Base-by-base conservation (phyloP, 345 rosid genomes). In the Bruguiera parviflora region DNA sequence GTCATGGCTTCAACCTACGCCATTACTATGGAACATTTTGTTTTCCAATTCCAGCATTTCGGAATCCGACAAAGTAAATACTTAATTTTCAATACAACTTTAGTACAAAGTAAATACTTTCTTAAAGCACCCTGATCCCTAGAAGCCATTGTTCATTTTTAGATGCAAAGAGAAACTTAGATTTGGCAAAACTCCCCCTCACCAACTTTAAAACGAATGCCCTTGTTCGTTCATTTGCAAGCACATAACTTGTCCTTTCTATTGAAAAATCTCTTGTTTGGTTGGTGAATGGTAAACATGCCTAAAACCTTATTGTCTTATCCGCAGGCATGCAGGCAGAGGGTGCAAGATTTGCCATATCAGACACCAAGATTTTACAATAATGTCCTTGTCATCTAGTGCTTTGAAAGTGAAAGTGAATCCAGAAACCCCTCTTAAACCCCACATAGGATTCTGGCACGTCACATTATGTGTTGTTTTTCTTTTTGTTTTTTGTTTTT, bases 401-500 rank as follows among this genome's bases (percentile, higher is more conserved):
- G 76, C 61, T 68, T 43, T 43, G 49, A 43, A 13, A 43, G 49
- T 68, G 52, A 57, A 75, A 66, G 65, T 57, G 52, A 69, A 77
- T n/a, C 58, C 68, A 72, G 73, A 76, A 71, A 75, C 65, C 25
- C 63, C 37, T 53, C 56, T 13, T 73, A 52, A 55, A 22, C 71
- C 78, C 80, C 85, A 77, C 90, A 84, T 86, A 69, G 91, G 88
- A 86, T 86, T 84, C 91, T 80, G 71, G 67, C 65, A 74, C 53
- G 71, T 67, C 82, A 74, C 77, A 51, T 68, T 73, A 60, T 68
- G 65, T 66, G 55, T 9, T 39, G 16, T 11, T 11, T 53, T 32
- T 32, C 35, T 64, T 63, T 74, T 70, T 73, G 67, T 77, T 69
- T 64, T 75, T 70, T 73, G 65, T 77, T 69, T 64, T 75, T 78